Evolutionary conservation across 352 stramenopile genomes (phyloP).

Genomic region (Globisporangium irregulare): DNA sequence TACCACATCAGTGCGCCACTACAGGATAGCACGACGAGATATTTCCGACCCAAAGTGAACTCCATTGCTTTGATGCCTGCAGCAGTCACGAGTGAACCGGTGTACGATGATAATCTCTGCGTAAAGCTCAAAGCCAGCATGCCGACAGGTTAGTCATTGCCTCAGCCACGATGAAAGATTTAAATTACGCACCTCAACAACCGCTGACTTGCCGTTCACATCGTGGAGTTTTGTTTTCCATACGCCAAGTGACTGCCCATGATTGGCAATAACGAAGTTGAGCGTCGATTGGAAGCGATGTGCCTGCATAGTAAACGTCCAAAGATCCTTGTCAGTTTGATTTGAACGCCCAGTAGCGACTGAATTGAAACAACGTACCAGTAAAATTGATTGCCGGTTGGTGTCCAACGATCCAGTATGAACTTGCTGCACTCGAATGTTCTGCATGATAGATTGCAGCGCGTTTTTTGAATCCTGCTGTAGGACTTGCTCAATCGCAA

Average conservation of each 20-base stretch:
- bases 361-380: constrained; percentile 16
- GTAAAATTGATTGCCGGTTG: constrained; percentile 18
- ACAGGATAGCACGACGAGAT: constrained; percentile 8
- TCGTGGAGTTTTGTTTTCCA: constrained; percentile 10
- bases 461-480: constrained; percentile 15
- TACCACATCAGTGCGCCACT: constrained; percentile 33
- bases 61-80: constrained; percentile 6
- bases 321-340: neutral
- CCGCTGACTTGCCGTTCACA: neutral
- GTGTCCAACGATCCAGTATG: constrained; percentile 19
- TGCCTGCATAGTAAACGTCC: constrained; percentile 1
- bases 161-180: neutral
- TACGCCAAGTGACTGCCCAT: constrained; percentile 5
- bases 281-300: constrained; percentile 17
- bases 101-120: constrained; percentile 9
- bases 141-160: neutral
- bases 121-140: neutral
- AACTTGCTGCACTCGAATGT: constrained; percentile 22
- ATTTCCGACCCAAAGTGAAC: constrained; percentile 5
- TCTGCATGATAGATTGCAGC: constrained; percentile 24
- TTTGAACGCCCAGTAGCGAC: neutral
- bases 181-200: constrained; percentile 9
- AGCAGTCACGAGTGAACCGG: neutral
- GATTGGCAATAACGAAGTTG: constrained; percentile 16
- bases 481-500: constrained; percentile 29